phyloP scores from a whole-genome alignment of 345 rosid species.

The Salix viminalis region DNA sequence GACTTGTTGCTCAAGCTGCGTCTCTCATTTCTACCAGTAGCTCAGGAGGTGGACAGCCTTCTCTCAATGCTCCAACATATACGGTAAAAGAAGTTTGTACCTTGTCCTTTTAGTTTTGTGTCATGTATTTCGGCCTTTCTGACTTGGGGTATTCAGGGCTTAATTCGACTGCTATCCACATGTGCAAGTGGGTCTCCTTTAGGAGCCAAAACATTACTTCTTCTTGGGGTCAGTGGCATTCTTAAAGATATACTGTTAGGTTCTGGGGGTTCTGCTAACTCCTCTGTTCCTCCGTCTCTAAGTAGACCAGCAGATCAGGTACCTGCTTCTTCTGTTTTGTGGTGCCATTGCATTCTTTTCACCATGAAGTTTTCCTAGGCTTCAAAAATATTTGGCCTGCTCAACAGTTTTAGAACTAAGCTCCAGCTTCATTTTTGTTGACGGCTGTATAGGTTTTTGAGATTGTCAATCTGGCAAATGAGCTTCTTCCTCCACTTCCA shows the following conservation, averaged over 20 bases:
- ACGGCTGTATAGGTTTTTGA: conserved; percentile 72
- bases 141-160: conserved; percentile 58
- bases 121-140: conserved; percentile 20
- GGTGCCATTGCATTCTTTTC: not conserved
- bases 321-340: not conserved
- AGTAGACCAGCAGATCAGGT: conserved; percentile 99
- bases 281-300: conserved; percentile 82
- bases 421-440: not conserved
- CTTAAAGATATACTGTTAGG: conserved; percentile 88
- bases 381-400: not conserved
- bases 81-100: conserved; percentile 48
- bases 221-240: conserved; percentile 89
- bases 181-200: conserved; percentile 97
- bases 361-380: not conserved
- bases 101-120: not conserved
- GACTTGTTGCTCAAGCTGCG: conserved; percentile 94
- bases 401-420: not conserved
- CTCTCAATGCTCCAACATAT: conserved; percentile 80
- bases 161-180: conserved; percentile 91
- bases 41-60: conserved; percentile 95
- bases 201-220: conserved; percentile 88
- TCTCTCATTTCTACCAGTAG: conserved; percentile 88
- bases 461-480: conserved; percentile 97
- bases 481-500: conserved; percentile 96
- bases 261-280: conserved; percentile 74